A percentile compares a stretch with the other conserved stretches of the same genome.
phyloP scores from a whole-genome alignment of 2,329 filamentous ascomycete species.

The Myriosclerotinia scirpicola region DNA sequence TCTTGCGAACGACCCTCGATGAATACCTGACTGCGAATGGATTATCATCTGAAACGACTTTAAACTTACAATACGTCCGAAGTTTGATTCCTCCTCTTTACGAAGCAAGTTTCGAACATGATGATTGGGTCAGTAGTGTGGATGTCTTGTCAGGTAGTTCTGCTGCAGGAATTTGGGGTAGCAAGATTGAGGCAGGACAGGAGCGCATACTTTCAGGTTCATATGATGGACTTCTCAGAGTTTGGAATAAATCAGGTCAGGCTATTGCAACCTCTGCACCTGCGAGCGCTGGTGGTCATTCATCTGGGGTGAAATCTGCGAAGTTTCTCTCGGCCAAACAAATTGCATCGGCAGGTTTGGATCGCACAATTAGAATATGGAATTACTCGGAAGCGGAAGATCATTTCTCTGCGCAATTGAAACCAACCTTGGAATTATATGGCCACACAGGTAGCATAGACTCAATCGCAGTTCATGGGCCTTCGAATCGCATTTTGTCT shows the following conservation, averaged over 20 bases:
- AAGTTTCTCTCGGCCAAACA: slow-evolving; percentile 78
- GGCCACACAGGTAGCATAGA: slow-evolving; percentile 77
- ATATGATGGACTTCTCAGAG: slow-evolving; percentile 82
- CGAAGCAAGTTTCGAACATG: slow-evolving; percentile 90
- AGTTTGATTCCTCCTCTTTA: slow-evolving; percentile 87
- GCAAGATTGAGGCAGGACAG: slow-evolving; percentile 54
- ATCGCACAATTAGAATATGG: slow-evolving; percentile 86
- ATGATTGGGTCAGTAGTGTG: slow-evolving; percentile 92
- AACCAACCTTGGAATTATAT: slow-evolving; percentile 77
- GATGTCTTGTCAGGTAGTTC: slow-evolving; percentile 75
- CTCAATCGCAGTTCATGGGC: slow-evolving; percentile 69
- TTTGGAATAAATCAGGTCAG: slow-evolving; percentile 90
- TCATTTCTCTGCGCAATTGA: slow-evolving; percentile 56
- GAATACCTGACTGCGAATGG: slow-evolving; percentile 86
- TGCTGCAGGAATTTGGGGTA: slow-evolving; percentile 57
- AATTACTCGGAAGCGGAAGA: slow-evolving; percentile 72
- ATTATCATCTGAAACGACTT: slow-evolving; percentile 81
- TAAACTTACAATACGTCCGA: slow-evolving; percentile 90
- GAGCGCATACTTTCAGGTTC: slow-evolving; percentile 85
- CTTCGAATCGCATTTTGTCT: slow-evolving; percentile 76
- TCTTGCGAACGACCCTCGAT: slow-evolving; percentile 84
- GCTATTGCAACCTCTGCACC: slow-evolving; percentile 74
- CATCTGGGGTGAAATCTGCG: slow-evolving; percentile 74
- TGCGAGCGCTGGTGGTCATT: slow-evolving; percentile 68
- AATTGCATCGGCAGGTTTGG: slow-evolving; percentile 79